Evolutionary conservation across 805 yeast species (phyloP).

Genomic region (Wickerhamiella galacta): DNA sequence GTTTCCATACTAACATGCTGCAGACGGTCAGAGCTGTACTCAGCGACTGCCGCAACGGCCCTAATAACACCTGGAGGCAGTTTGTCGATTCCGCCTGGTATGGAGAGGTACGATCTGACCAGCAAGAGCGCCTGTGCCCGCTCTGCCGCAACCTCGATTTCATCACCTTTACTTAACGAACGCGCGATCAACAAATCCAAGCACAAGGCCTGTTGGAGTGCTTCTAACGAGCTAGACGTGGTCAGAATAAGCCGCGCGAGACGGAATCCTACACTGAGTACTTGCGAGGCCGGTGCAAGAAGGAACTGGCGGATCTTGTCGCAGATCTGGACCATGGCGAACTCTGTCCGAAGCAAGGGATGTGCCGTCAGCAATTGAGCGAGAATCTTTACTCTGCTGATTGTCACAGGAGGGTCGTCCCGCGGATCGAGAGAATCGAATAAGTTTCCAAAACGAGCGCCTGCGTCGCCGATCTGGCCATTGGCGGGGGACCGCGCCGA

Average conservation of each 20-base stretch:
- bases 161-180: conserved; percentile 42
- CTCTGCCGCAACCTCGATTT: conserved; percentile 33
- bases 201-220: conserved; percentile 32
- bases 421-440: conserved; percentile 4
- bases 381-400: conserved; percentile 3
- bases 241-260: conserved; percentile 49
- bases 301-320: conserved; percentile 42
- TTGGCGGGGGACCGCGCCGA: too few relatives aligned
- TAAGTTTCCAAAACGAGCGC: conserved; percentile 1
- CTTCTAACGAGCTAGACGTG: conserved; percentile 35
- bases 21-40: conserved; percentile 35
- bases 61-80: conserved; percentile 48
- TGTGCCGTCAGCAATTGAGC: conserved; percentile 7
- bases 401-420: conserved; percentile 2
- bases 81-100: conserved; percentile 35
- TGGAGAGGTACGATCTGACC: conserved; percentile 42
- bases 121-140: conserved; percentile 64
- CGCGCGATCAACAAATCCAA: conserved; percentile 48
- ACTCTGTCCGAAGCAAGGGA: conserved; percentile 9
- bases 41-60: conserved; percentile 48
- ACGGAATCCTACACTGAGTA: conserved; percentile 61
- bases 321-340: conserved; percentile 18
- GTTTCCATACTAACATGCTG: conserved; percentile 37
- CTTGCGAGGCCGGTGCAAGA: conserved; percentile 38
- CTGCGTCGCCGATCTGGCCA: conserved; percentile 1